Evolutionary conservation across 1,284 basidiomycete species (phyloP), one percentile per base, ranked within the genome.

Genomic region (Cryptococcus sp.): DNA sequence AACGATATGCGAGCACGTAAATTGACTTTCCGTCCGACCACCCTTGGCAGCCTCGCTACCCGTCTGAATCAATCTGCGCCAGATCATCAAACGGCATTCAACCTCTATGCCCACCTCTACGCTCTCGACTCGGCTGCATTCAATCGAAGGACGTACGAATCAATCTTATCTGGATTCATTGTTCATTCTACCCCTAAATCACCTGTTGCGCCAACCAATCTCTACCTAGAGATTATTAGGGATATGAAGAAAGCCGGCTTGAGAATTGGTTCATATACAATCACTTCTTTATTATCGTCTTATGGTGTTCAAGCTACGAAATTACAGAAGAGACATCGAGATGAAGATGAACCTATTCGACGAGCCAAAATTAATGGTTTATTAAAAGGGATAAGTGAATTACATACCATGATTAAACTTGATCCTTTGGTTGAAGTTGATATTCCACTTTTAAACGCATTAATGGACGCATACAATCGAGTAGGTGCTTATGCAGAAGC

Each of bases 401-500:
- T 86, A 18, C 91, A 96, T 69, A 83, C 87, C 55, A 78, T 86
- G 49, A 79, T 96, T 61, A 85, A 84, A 44, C 78, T 91, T 40
- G 91, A 96, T 64, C 79, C 84, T 9, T 79, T 80, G 18, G 76
- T 94, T 55, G 80, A 82, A 19, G 87, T 89, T 2, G 86, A 92
- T 63, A 78, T 83, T 11, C 75, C 78, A 1, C 78, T 92, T n/a
- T 85, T 87, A 79, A 94, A 92, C 66, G 83, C 88, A 60, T 78
- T 97, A 53, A 91, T 97, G 87, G 84, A 89, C 69, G 86, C 89
- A 1, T 97, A 96, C 74, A 84, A 87, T 61, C 83, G 84, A 21
- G 79, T 85, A 3, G 85, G 83, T 2, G 83, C 82, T 50, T 85
- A 84, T 53, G 77, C 75, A 1, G 84, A 87, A 55, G 85, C 87